A percentile compares a stretch with the other conserved stretches of the same genome.
Evolutionary conservation across 371 early-diverging fungal species (phyloP).

Genomic region (Syncephalastrum racemosum): DNA sequence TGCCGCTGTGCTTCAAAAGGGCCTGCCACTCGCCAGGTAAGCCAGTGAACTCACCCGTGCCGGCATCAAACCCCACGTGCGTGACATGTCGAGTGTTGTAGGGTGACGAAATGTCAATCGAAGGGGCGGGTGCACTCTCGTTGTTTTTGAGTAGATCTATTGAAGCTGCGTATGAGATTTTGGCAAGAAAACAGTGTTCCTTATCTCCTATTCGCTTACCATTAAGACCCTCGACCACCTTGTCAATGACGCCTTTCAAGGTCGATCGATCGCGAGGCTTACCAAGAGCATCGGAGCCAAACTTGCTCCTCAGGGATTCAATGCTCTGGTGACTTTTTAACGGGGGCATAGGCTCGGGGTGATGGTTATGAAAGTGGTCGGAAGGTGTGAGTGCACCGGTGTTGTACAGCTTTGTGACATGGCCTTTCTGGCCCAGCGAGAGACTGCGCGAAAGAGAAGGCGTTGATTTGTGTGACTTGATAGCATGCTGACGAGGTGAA

Average conservation of each 20-base stretch:
- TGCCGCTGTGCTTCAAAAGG: conserved; percentile 87
- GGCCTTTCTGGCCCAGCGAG: conserved; percentile 18
- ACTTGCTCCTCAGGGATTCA: conserved; percentile 2
- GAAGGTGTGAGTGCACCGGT: conserved; percentile 18
- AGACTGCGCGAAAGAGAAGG: conserved; percentile 23
- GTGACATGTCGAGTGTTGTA: conserved; percentile 96
- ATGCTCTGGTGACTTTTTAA: conserved; percentile 12
- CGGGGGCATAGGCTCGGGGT: conserved; percentile 5
- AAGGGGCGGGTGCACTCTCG: no score
- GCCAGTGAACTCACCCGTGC: conserved; percentile 92
- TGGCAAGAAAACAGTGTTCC: no score
- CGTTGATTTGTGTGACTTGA: conserved; percentile 23
- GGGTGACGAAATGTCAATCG: conserved; percentile 81
- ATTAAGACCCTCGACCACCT: conserved; percentile 56
- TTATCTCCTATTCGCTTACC: no score
- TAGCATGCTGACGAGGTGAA: conserved; percentile 1
- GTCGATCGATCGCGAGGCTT: conserved; percentile 32
- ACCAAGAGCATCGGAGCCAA: conserved; percentile 7
- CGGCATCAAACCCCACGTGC: conserved; percentile 88
- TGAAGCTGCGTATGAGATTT: no score
- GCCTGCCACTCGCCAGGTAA: conserved; percentile 93
- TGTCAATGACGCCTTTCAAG: conserved; percentile 63
- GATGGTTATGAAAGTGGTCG: conserved; percentile 4
- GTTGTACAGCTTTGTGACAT: conserved; percentile 29
- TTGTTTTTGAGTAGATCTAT: no score